A percentile compares a stretch with the other conserved stretches of the same genome.
Conservation (phyloP, 805 yeast genomes). For the Wickerhamiella nectarea region DNA sequence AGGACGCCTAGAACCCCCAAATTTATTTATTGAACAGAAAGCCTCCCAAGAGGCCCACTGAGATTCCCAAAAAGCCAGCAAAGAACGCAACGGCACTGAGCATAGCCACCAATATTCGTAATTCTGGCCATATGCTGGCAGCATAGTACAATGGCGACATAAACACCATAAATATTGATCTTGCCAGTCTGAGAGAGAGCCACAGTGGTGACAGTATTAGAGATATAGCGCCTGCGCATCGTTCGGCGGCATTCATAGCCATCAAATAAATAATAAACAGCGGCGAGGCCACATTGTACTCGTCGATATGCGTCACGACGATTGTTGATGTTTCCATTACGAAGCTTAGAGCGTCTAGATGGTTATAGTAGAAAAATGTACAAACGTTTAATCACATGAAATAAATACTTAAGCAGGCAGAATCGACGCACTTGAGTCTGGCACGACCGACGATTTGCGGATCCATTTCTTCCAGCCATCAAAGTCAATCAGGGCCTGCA, state of each 20-base stretch:
- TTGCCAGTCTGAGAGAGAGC: too few relatives aligned
- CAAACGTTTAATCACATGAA: neutral
- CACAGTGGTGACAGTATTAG: neutral
- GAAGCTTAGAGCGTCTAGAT: too few relatives aligned
- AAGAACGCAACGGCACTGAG: neutral
- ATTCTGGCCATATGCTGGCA: neutral
- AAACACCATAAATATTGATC: neutral
- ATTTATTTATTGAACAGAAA: neutral
- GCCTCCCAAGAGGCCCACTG: neutral
- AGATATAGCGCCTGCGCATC: neutral
- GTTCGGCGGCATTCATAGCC: neutral
- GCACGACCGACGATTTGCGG: neutral
- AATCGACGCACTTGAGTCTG: neutral
- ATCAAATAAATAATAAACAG: constrained; percentile 2
- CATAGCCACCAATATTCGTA: neutral
- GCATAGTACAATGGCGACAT: neutral
- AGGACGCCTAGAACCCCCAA: neutral
- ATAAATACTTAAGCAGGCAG: neutral
- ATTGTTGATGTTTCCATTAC: constrained; percentile 1
- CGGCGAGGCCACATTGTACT: neutral
- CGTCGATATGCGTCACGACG: constrained; percentile 3
- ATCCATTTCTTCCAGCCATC: constrained; percentile 64
- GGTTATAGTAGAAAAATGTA: neutral
- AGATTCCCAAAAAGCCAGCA: neutral
- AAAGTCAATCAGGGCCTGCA: constrained; percentile 93